Evolutionary conservation across 2,329 filamentous ascomycete genomes (phyloP), one percentile per base, ranked within the genome.

Genomic region (Rutstroemia sp.): DNA sequence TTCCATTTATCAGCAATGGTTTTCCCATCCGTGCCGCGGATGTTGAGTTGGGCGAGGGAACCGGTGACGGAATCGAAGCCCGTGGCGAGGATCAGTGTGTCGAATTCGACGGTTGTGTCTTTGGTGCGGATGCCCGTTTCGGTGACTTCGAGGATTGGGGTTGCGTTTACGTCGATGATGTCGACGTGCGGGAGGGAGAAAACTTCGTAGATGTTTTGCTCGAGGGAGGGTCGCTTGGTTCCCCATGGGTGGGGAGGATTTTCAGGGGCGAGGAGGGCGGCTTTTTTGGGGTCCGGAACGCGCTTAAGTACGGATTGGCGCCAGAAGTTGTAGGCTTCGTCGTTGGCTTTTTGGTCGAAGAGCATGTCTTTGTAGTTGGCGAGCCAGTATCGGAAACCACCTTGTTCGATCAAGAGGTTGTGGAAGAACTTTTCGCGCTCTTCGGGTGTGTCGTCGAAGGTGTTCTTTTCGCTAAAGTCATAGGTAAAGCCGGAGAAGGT

Each of bases 201-300:
- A 3, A 73, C 69, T 57, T 81, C 78, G 60, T 75, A 81, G 62
- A 77, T 80, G 42, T 70, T 67, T 36, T 74, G 67, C 59, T 81
- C 78, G 0, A 80, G 69, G 0, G 68, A 72, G 3, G 70, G 70
- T 0, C 77, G 70, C 62, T 78, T 80, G 6, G 70, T 72, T 3
- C 73, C 77, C 59, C 76, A 78, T 2, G 71, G 69, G 46, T 78
- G 74, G 3, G 73, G 74, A 40, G 71, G 73, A 36, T 75, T 66
- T 19, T 56, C 46, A 2, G 79, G 79, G 0, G 75, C 77, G 4
- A 82, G 67, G 4, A 78, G 63, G 10, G 76, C 73, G 10, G 68
- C 64, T 51, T 75, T 74, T 8, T 65, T 51, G 5, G 27, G 10
- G 17, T 58, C 51, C 5, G 23, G 9, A 16, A 59, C 48, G 2